Base-by-base conservation (phyloP, 108 stramenopile species). In the Fragilaria crotonensis region DNA sequence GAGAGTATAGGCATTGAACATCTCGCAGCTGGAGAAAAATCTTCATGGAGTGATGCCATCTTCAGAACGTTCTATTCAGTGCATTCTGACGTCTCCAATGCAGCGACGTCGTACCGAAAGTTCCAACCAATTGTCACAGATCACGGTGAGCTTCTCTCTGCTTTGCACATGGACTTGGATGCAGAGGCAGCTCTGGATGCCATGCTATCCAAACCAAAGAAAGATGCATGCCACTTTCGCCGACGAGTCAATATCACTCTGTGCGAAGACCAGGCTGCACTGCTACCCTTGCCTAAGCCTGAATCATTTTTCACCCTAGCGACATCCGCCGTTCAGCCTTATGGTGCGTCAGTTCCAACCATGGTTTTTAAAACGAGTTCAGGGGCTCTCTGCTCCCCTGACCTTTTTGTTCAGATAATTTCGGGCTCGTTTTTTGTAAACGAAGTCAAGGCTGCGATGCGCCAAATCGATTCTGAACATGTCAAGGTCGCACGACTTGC, bases 21-120 rank as follows among this genome's bases (percentile, higher is more conserved):
- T n/a, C n/a, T n/a, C n/a, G n/a, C n/a, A n/a, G n/a, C n/a, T n/a
- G n/a, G n/a, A n/a, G n/a, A n/a, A n/a, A 9, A 20, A 4, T 23
- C 28, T n/a, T 32, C 30, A 48, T 68, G 65, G 65, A 59, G 57
- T 26, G 25, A 33, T 18, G 65, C 65, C 50, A 52, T 66, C 27
- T 36, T 51, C 20, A 20, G 30, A 23, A 30, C 50, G 36, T 19
- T 31, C 41, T 36, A 36, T 25, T 18, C 57, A 5, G 22, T 41
- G 19, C 18, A 25, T 44, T 36, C 4, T 11, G 36, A 44, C 21
- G 4, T 4, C 4, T 3, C 18, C 41, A 27, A 19, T 4, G 19
- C 14, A 7, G 36, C 36, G 45, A 3, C 4, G 3, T 19, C 14
- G 9, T 57, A 27, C n/a, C 57, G 45, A 36, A 41, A 45, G 4